phyloP scores from a whole-genome alignment of 768 basidiomycete species.

The Podaxis rugospora region DNA sequence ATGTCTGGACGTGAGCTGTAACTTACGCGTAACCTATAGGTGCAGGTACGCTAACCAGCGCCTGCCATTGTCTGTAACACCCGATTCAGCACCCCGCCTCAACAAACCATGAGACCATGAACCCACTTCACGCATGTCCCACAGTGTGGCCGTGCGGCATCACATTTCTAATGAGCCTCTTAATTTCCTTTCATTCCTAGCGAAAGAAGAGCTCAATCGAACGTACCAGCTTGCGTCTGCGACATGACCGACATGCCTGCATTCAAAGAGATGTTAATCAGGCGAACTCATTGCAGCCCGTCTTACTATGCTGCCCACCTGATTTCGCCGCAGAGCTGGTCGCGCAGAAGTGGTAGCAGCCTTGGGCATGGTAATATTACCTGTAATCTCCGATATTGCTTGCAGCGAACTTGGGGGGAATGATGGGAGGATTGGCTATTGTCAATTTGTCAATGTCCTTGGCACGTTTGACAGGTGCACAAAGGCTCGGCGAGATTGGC shows the following conservation, averaged over 20 bases:
- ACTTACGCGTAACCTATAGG: constrained; percentile 78
- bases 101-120: background rate
- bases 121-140: constrained; percentile 79
- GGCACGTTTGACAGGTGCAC: background rate
- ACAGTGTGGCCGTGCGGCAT: constrained; percentile 83
- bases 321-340: constrained; percentile 74
- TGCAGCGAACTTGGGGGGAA: background rate
- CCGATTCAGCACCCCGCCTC: constrained; percentile 1
- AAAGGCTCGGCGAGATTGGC: background rate
- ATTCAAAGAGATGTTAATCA: constrained; percentile 1
- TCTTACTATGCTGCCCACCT: constrained; percentile 35
- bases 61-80: constrained; percentile 66
- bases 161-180: constrained; percentile 65
- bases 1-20: constrained; percentile 2
- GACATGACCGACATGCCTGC: constrained; percentile 80
- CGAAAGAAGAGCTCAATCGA: background rate
- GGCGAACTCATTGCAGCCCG: background rate
- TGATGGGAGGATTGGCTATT: background rate
- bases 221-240: constrained; percentile 79
- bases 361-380: constrained; percentile 57
- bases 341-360: constrained; percentile 43
- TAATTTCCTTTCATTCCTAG: background rate
- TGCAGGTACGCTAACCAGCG: constrained; percentile 77
- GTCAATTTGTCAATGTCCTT: background rate
- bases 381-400: background rate